Percentiles rank a stretch among this genome's conserved stretches.
phyloP scores from a whole-genome alignment of 192 early-diverging fungal genomes.

The Podila horticola region DNA sequence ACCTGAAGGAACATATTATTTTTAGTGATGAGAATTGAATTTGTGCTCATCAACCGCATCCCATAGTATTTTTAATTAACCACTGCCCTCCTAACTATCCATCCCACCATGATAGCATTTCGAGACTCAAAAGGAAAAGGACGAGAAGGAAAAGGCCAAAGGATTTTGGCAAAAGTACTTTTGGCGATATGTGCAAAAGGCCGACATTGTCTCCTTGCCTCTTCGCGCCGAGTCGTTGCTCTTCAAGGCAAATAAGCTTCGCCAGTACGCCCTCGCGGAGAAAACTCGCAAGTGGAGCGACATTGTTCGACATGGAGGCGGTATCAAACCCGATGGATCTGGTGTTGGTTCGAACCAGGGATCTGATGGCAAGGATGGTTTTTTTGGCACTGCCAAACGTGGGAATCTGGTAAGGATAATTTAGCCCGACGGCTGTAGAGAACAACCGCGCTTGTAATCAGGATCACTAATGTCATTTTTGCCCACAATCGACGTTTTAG shows the following conservation, averaged over 20 bases:
- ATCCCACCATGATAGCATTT: constrained; percentile 16
- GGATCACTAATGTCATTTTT: too few relatives aligned
- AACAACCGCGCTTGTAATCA: neutral
- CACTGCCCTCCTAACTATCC: neutral
- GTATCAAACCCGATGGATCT: constrained; percentile 47
- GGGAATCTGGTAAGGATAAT: constrained; percentile 33
- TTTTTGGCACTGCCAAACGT: constrained; percentile 33
- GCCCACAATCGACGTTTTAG: neutral
- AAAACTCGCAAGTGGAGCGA: constrained; percentile 37
- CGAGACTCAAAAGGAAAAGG: constrained; percentile 25
- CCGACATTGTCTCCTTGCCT: constrained; percentile 38
- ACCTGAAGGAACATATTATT: neutral
- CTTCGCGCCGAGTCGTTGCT: constrained; percentile 44
- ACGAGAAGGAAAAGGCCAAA: constrained; percentile 3
- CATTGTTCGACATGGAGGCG: constrained; percentile 50
- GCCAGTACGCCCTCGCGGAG: constrained; percentile 49
- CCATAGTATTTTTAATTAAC: neutral
- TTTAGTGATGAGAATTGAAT: neutral
- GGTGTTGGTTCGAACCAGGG: constrained; percentile 33
- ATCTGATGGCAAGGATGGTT: constrained; percentile 45
- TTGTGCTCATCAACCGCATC: neutral
- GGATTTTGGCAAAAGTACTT: constrained; percentile 2
- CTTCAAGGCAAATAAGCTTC: constrained; percentile 48
- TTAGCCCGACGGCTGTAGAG: neutral
- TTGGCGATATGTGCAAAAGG: constrained; percentile 12